Evolutionary conservation across 345 rosid species (phyloP).

Genomic region (Gossypium arboreum): DNA sequence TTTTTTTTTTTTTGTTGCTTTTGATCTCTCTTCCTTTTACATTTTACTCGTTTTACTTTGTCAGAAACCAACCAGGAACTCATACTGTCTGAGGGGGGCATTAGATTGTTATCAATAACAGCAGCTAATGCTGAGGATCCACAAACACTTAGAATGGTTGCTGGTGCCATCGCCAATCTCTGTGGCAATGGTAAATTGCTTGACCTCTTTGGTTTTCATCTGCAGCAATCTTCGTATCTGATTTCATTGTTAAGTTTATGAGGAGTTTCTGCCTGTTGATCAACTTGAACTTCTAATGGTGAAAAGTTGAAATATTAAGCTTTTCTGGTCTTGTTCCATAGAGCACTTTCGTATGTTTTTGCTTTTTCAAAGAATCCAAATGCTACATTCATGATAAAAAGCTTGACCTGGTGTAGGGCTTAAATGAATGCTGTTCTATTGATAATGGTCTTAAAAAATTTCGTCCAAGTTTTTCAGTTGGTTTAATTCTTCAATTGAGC

Average conservation of each 20-base stretch:
- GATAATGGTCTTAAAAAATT: neutral
- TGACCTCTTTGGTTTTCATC: conserved; percentile 8
- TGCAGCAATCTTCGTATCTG: neutral
- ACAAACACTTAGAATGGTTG: conserved; percentile 96
- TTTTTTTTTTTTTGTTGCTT: neutral
- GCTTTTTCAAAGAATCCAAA: no score
- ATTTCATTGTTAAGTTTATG: neutral
- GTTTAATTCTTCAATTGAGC: neutral
- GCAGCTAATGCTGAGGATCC: conserved; percentile 93
- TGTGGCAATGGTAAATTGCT: conserved; percentile 85
- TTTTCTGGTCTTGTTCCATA: neutral
- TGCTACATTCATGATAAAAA: neutral
- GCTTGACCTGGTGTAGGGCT: neutral
- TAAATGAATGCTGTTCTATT: neutral
- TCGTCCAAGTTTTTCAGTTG: neutral
- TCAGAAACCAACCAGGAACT: conserved; percentile 96
- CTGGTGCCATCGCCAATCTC: conserved; percentile 97
- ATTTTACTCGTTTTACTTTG: neutral
- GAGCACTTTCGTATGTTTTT: neutral
- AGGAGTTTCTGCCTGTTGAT: neutral
- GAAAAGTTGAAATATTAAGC: neutral
- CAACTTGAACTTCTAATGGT: neutral
- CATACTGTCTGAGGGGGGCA: conserved; percentile 92
- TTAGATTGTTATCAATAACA: conserved; percentile 63
- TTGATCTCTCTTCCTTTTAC: neutral